These are phyloP conservation scores for Oryza glumipatula DNA, from an alignment of 176 grass and related monocot species.

Conservation along the genomic window DNA sequence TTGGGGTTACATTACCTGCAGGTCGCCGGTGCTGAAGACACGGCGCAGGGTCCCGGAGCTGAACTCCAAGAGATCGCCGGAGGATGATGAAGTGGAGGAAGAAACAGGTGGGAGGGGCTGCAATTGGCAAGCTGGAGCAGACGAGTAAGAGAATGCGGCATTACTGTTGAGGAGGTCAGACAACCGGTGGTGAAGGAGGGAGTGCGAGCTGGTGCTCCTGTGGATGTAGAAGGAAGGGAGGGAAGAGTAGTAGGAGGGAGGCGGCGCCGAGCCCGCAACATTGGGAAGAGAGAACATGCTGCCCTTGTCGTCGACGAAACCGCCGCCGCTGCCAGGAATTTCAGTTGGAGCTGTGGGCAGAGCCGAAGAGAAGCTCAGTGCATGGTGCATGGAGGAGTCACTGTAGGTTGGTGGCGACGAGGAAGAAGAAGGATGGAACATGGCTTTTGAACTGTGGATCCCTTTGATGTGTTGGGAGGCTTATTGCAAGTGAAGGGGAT, in stretches of 20 bases:
- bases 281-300: conserved; percentile 16
- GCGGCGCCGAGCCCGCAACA: conserved; percentile 21
- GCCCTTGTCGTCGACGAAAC: conserved; percentile 37
- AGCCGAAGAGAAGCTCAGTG: conserved; percentile 46
- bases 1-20: conserved; percentile 56
- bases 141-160: conserved; percentile 39
- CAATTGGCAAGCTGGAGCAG: conserved; percentile 44
- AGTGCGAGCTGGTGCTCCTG: conserved; percentile 40
- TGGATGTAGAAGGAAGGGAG: conserved; percentile 43
- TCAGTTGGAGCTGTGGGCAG: conserved; percentile 46
- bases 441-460: conserved; percentile 49
- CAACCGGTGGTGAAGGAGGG: conserved; percentile 33
- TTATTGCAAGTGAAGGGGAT: conserved; percentile 33
- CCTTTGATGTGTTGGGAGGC: conserved; percentile 39
- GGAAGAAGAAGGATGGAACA: conserved; percentile 61
- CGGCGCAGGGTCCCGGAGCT: conserved; percentile 51
- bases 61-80: conserved; percentile 55
- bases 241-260: conserved; percentile 51
- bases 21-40: conserved; percentile 71
- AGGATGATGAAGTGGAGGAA: conserved; percentile 49
- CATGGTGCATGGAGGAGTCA: conserved; percentile 40
- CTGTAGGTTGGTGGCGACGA: conserved; percentile 34
- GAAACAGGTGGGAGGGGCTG: conserved; percentile 37
- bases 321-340: conserved; percentile 34
- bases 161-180: conserved; percentile 15